A percentile compares a stretch with the other conserved stretches of the same genome.
Conservation (phyloP, 768 basidiomycete species). For the Gyrodon lividus region DNA sequence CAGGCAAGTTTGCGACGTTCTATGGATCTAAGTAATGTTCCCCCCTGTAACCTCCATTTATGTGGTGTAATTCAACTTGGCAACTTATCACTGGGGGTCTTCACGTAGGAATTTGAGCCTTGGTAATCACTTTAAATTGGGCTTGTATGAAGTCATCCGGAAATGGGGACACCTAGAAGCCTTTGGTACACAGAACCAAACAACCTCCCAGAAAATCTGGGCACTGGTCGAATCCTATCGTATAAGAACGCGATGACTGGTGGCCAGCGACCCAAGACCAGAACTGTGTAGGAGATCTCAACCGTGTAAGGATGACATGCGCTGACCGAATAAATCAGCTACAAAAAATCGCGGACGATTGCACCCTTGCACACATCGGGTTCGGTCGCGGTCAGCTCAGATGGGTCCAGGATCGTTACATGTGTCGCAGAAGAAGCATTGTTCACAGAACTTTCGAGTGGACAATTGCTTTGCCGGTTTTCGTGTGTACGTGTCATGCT, state of each 20-base stretch:
- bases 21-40: too few relatives aligned
- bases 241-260: conserved; percentile 14
- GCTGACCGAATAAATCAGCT: conserved; percentile 43
- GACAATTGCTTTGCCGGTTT: conserved; percentile 77
- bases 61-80: too few relatives aligned
- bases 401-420: conserved; percentile 79
- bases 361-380: conserved; percentile 88
- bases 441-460: conserved; percentile 75
- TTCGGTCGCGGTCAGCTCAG: conserved; percentile 73
- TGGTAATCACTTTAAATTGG: too few relatives aligned
- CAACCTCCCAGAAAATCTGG: conserved; percentile 6
- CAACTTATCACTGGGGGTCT: not conserved
- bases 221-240: not conserved
- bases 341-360: conserved; percentile 71
- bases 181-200: conserved; percentile 8
- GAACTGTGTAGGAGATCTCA: conserved; percentile 32
- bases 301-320: not conserved
- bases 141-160: not conserved
- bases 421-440: conserved; percentile 86
- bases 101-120: too few relatives aligned
- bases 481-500: conserved; percentile 60
- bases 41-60: too few relatives aligned
- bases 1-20: too few relatives aligned
- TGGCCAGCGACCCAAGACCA: conserved; percentile 44
- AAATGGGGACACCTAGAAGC: not conserved